Conservation (phyloP, 2,329 filamentous ascomycete species). For the Trichoderma endophyticum region DNA sequence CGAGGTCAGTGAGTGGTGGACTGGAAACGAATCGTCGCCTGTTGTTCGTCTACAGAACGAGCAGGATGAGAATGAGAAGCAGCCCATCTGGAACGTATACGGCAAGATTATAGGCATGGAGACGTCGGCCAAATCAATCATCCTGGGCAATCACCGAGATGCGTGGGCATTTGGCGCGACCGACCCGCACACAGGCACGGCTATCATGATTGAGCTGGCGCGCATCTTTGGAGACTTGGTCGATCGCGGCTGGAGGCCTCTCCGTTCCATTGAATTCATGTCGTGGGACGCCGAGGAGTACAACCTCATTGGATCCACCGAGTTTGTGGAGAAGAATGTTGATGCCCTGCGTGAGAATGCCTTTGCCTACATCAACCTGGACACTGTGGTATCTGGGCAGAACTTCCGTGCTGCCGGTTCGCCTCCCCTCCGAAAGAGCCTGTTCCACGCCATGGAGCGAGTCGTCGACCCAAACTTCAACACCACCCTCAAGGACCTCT, state of each 20-base stretch:
- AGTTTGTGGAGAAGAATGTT: constrained; percentile 85
- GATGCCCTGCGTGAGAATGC: constrained; percentile 69
- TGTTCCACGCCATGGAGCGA: constrained; percentile 70
- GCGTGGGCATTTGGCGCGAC: constrained; percentile 86
- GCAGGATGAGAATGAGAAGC: constrained; percentile 77
- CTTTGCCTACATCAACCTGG: constrained; percentile 88
- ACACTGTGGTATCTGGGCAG: constrained; percentile 72
- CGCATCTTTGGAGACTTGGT: constrained; percentile 79
- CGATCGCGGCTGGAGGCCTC: constrained; percentile 77
- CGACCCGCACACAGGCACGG: constrained; percentile 84
- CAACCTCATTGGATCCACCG: constrained; percentile 89
- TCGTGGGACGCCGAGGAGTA: constrained; percentile 96
- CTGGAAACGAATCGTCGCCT: constrained; percentile 71
- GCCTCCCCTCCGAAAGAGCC: constrained; percentile 70
- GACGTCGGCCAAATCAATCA: constrained; percentile 75
- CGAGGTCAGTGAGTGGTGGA: constrained; percentile 77
- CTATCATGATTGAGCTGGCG: constrained; percentile 84
- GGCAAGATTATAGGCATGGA: constrained; percentile 82
- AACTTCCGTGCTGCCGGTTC: constrained; percentile 77
- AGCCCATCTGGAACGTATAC: constrained; percentile 90
- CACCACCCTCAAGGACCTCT: constrained; percentile 68
- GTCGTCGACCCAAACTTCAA: constrained; percentile 71
- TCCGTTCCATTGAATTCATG: constrained; percentile 94
- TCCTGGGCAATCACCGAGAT: constrained; percentile 92
- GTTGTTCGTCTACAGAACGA: constrained; percentile 79